Percentiles rank a stretch among this genome's conserved stretches.
Evolutionary conservation across 73 alveolate species (phyloP).

Genomic region (Stentor coeruleus): DNA sequence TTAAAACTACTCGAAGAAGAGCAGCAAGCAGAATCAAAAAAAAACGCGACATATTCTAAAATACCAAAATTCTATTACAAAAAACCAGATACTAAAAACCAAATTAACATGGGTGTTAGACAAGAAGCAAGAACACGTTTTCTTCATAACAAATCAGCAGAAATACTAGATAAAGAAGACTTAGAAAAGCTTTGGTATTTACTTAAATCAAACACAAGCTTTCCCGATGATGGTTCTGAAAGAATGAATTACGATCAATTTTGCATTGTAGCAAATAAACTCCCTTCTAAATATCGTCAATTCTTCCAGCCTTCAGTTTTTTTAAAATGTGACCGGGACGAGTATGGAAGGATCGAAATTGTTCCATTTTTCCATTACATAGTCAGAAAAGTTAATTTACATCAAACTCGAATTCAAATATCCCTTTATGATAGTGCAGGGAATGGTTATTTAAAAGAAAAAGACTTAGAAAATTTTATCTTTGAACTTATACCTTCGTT

Average conservation of each 20-base stretch:
- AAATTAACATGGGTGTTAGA: neutral
- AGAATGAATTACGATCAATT: constrained; percentile 88
- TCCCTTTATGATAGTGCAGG: constrained; percentile 51
- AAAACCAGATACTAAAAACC: constrained; percentile 59
- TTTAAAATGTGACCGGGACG: constrained; percentile 93
- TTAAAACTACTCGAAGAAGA: constrained; percentile 63
- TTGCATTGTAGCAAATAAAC: constrained; percentile 53
- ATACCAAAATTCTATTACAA: constrained; percentile 70
- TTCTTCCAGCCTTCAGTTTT: constrained; percentile 88
- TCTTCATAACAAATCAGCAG: constrained; percentile 87
- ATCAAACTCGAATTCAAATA: constrained; percentile 68
- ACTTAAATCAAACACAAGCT: constrained; percentile 76
- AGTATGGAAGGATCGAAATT: constrained; percentile 94
- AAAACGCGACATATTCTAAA: constrained; percentile 47
- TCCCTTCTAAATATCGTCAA: constrained; percentile 77
- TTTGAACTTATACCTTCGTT: constrained; percentile 94
- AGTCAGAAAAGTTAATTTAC: constrained; percentile 88
- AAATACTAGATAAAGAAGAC: constrained; percentile 88
- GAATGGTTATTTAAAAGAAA: constrained; percentile 45
- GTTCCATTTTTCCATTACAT: constrained; percentile 97
- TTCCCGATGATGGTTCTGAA: constrained; percentile 92
- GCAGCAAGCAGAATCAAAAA: constrained; percentile 43
- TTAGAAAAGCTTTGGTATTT: constrained; percentile 85
- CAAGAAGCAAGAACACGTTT: constrained; percentile 80
- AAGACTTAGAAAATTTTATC: constrained; percentile 95